Evolutionary conservation across 257 asterid genomes (phyloP).

Genomic region (Lantana camara): DNA sequence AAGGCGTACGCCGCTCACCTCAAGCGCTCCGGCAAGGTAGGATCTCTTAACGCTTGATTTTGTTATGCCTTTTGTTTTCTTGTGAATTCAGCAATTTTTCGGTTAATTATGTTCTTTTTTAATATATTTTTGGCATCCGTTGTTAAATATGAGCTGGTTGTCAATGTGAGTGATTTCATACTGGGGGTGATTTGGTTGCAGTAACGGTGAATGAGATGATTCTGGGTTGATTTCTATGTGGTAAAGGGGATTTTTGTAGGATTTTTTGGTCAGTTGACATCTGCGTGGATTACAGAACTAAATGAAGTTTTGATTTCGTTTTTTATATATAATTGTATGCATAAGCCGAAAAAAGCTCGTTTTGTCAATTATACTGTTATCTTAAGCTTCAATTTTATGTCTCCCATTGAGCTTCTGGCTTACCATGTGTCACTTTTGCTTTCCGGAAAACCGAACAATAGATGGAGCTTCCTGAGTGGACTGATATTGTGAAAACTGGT

Average conservation of each 20-base stretch:
- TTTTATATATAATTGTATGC: no score
- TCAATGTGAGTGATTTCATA: not conserved
- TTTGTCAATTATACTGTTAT: no score
- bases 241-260: no score
- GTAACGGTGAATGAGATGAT: not conserved
- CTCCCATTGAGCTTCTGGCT: not conserved
- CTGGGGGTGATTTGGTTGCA: no score
- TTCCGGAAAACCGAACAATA: no score
- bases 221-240: no score
- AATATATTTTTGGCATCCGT: not conserved
- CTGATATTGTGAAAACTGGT: conserved; percentile 89
- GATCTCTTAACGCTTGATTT: not conserved
- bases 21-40: conserved; percentile 87
- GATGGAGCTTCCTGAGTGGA: conserved; percentile 98
- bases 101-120: not conserved
- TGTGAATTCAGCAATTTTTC: not conserved
- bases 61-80: no score
- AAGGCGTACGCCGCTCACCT: conserved; percentile 77
- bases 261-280: no score
- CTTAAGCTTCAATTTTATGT: not conserved
- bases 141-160: not conserved
- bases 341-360: no score
- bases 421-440: no score
- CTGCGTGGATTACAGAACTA: no score
- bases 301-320: no score